A percentile compares a stretch with the other conserved stretches of the same genome.
phyloP scores from a whole-genome alignment of 2,329 filamentous ascomycete species.

The Leptographium wingfieldii region DNA sequence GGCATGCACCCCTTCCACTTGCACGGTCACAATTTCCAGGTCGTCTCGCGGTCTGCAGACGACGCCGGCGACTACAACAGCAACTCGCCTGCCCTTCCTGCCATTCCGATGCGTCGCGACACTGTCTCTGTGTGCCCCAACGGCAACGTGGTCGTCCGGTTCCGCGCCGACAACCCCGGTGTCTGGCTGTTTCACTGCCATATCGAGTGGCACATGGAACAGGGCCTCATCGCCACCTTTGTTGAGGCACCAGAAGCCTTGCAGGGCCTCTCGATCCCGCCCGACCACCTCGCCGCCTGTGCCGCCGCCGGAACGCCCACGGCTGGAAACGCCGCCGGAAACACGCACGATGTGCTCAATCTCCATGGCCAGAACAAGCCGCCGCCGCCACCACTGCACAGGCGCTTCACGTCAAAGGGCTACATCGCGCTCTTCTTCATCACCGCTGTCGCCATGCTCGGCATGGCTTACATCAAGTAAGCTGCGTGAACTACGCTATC shows the following conservation, averaged over 20 bases:
- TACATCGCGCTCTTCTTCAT: conserved; percentile 67
- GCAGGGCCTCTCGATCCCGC: conserved; percentile 46
- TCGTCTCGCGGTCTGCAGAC: conserved; percentile 46
- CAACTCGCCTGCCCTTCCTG: conserved; percentile 26
- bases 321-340: conserved; percentile 17
- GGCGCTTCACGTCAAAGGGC: conserved; percentile 47
- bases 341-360: conserved; percentile 13
- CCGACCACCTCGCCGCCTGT: conserved; percentile 45
- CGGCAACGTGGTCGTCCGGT: conserved; percentile 36
- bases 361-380: conserved; percentile 14
- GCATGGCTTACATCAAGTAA: conserved; percentile 45
- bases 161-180: conserved; percentile 33
- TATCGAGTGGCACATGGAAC: conserved; percentile 42
- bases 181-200: conserved; percentile 38
- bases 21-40: conserved; percentile 14
- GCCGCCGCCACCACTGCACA: conserved; percentile 7
- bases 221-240: conserved; percentile 31
- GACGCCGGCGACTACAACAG: conserved; percentile 43
- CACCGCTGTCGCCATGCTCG: conserved; percentile 52
- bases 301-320: conserved; percentile 12
- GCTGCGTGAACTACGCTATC: neutral
- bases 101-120: conserved; percentile 45
- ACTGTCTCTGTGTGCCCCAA: conserved; percentile 26
- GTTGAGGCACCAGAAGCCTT: conserved; percentile 31
- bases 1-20: conserved; percentile 13